Evolutionary conservation across 106 monocot genomes (phyloP).

Genomic region (Posidonia australis): DNA sequence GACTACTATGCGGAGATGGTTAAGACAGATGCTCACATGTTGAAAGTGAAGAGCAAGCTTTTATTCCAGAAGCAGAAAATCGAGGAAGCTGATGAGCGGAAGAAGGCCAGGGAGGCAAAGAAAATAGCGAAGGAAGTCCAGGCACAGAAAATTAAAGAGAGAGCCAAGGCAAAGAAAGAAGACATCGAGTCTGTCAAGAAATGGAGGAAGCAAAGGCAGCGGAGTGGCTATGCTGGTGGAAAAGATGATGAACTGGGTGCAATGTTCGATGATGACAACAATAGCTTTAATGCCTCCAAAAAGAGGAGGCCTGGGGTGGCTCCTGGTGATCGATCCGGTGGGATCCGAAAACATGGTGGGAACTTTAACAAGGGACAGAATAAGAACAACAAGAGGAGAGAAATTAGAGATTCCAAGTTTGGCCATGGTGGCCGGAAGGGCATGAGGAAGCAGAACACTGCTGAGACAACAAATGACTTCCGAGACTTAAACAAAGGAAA

Average conservation of each 20-base stretch:
- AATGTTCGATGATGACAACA: constrained; percentile 24
- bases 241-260: constrained; percentile 33
- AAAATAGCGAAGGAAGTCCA: constrained; percentile 81
- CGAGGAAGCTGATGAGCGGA: constrained; percentile 87
- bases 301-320: constrained; percentile 48
- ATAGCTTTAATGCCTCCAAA: constrained; percentile 27
- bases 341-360: constrained; percentile 12
- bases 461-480: constrained; percentile 67
- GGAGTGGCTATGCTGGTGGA: constrained; percentile 54
- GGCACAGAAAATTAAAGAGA: constrained; percentile 63
- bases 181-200: constrained; percentile 83
- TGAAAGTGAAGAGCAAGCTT: constrained; percentile 76
- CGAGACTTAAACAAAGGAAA: constrained; percentile 45
- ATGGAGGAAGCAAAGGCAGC: constrained; percentile 96
- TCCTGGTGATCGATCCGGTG: constrained; percentile 74
- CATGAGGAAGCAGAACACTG: constrained; percentile 78
- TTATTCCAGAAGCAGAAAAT: constrained; percentile 79
- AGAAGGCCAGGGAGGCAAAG: constrained; percentile 80
- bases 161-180: constrained; percentile 74
- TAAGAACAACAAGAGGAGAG: constrained; percentile 42
- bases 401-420: constrained; percentile 46
- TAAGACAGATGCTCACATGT: constrained; percentile 75
- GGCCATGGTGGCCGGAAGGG: constrained; percentile 87
- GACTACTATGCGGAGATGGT: constrained; percentile 98
- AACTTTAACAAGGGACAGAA: constrained; percentile 3